Base-by-base conservation (phyloP, 1,139 yeast species). In the Candida sojae region DNA sequence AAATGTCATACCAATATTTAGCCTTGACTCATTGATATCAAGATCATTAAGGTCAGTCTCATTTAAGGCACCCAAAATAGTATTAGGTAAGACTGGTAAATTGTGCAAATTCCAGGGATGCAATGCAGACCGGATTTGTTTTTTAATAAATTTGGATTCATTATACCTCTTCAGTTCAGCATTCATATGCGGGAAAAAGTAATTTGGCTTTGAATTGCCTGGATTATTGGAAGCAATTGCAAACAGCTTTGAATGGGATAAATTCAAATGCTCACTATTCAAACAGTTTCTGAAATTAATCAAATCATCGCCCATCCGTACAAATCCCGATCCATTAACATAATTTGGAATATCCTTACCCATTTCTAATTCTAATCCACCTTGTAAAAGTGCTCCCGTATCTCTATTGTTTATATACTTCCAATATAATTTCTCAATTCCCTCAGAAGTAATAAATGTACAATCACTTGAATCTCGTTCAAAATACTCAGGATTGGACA, bases 21-120 rank as follows among this genome's bases (percentile, higher is more conserved):
- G 48, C 23, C 65, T 59, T 0, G 78, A 63, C 30, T 57, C 63
- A 21, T 65, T 49, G 11, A 77, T 54, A 45, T 70, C 66, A 47
- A 65, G 59, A 57, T 80, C 75, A 62, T 75, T 74, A 43, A 85
- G 33, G 49, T 75, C 79, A 13, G 48, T 45, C 13, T 69, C 75
- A 4, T 61, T 51, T 7, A 73, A 61, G 0, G 70, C 73, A 0
- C 75, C 71, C 35, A 75, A 59, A 8, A 86, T 58, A 0, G 91
- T 83, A 44, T 80, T 72, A 12, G 83, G 82, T 43, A 75, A 67
- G 4, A 78, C 63, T 0, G 95, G 84, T 12, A 89, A 52, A 57
- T 86, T 85, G 53, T 83, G 82, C 46, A 88, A 66, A 58, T 87
- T 87, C 95, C 96, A 90, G 0, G 87, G 84, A 54, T 75, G 70